phyloP scores from a whole-genome alignment of 345 rosid species.

The Eucalyptus rudis region DNA sequence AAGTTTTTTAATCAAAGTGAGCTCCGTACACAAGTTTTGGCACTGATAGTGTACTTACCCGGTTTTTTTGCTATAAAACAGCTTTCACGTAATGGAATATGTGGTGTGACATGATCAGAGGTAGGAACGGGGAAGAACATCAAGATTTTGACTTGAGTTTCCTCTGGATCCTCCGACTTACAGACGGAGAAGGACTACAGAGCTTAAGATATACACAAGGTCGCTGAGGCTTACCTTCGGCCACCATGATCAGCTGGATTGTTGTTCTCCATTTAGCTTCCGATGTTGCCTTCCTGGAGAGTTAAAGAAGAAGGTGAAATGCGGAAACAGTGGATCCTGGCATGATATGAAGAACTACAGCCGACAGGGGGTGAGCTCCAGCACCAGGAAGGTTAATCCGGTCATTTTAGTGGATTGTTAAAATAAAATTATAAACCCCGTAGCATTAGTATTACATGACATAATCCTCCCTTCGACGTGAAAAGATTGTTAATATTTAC shows the following conservation, averaged over 20 bases:
- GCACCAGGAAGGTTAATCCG: neutral
- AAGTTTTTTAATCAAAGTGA: no score
- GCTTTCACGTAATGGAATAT: neutral
- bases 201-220: neutral
- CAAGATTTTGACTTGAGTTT: neutral
- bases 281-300: neutral
- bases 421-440: no score
- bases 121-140: neutral
- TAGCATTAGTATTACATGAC: neutral
- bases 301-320: neutral
- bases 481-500: neutral
- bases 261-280: neutral
- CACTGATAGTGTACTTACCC: no score
- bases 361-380: no score
- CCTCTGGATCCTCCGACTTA: neutral
- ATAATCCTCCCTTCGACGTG: neutral
- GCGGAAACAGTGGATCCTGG: neutral
- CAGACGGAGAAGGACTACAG: neutral
- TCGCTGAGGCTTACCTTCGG: neutral
- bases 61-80: neutral
- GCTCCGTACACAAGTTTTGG: no score
- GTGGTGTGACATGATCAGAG: neutral
- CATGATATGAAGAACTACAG: no score
- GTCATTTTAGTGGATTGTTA: neutral
- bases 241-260: neutral